Base-by-base conservation (phyloP, 805 yeast genomes). In the Brettanomyces anomalus region DNA sequence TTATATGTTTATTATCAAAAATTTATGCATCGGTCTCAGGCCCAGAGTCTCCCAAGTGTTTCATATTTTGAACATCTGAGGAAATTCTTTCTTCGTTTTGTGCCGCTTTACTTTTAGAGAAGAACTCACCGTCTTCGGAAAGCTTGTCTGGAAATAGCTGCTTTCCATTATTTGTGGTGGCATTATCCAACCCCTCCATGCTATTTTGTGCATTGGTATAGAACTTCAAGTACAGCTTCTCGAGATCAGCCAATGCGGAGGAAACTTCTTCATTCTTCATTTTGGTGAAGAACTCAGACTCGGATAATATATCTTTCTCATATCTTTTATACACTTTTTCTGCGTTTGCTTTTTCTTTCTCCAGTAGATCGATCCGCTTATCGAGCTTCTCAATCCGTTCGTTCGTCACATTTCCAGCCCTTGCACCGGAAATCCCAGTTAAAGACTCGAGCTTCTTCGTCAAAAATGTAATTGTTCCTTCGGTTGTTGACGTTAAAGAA, bases 231-330 rank as follows among this genome's bases (percentile, higher is more conserved):
- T 90, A 84, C 47, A 77, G 77, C 49, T 83, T 84, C 40, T 95
- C 84, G 45, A 90, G 67, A n/a, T 74, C 72, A 7, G 77, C 66
- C 64, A 90, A 70, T 2, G 94, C 74, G 26, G 72, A 70, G 55
- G 81, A 80, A 58, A 89, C 70, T 62, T 90, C 97, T 32, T 71
- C 68, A 26, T 85, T 76, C 61, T 88, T 88, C 48, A 86, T 83
- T 19, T 70, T 72, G 53, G 90, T 95, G 70, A 94, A 90, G 48
- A 80, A 64, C 4, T 72, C 74, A 50, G 70, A 76, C 52, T 76
- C 81, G 33, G 67, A 61, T 31, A 76, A 59, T 6, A 76, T 65
- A 46, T 66, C 70, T 42, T 48, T 57, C 21, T 77, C 76, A 49
- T 71, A 66, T 36, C 65, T 70, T 40, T 67, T 62, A 37, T 71